Base-by-base conservation (phyloP, 2,329 filamentous ascomycete genomes). In the Orbilia oligospora region DNA sequence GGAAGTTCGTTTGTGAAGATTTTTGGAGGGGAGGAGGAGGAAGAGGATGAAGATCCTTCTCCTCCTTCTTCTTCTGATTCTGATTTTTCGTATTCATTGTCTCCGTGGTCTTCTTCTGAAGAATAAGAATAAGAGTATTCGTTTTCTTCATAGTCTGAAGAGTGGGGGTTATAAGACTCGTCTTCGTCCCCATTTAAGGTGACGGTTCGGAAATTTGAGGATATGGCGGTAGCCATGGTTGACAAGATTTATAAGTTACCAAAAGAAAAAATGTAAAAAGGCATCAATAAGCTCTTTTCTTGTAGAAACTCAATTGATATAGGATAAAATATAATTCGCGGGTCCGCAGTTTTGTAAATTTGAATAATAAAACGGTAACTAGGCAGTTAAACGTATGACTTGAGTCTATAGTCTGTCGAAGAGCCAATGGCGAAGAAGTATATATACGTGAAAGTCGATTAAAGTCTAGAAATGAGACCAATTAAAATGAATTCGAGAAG, bases 1-100 rank as follows among this genome's bases (percentile, higher is more conserved):
- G 30, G 67, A 10, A 77, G 61, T 20, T 71, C 67, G 24, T 71
- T 63, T 67, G 65, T 68, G 53, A 71, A 77, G 51, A 30, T 18
- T 33, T 18, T 14, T 0, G 44, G n/a, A 5, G 46, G 3, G 9
- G 36, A 27, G n/a, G 53, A 22, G n/a, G 53, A 56, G 1, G n/a
- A 56, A 14, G 48, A 49, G 12, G 38, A 41, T 9, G 38, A 14
- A 5, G 38, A 14, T 14, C 1, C 1, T 41, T 41, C 38, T 14
- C 1, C 1, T 41, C 16, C 38, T 41, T 41, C 48, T 41, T 41
- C 38, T 41, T 41, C 38, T 36, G 27, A 38, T 46, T 48, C n/a
- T n/a, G n/a, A n/a, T n/a, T n/a, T n/a, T n/a, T n/a, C 53, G 14
- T 46, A 16, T 46, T 46, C 41, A 12, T 46, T 12, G 41, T 46